Base-by-base conservation (phyloP, 1,284 basidiomycete genomes). In the Gomphus sp. region DNA sequence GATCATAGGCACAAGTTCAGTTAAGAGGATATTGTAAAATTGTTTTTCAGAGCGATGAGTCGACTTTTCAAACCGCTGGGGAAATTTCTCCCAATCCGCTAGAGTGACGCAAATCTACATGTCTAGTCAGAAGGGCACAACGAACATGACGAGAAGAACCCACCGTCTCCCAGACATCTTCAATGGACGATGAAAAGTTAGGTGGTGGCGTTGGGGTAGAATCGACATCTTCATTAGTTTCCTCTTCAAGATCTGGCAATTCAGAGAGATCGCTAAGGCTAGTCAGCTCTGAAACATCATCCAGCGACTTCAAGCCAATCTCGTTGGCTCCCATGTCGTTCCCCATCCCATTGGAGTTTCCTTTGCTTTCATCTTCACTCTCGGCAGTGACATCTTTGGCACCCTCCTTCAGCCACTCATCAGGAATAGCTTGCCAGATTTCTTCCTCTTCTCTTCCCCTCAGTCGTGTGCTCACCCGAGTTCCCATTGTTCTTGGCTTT, bases 121-220 rank as follows among this genome's bases (percentile, higher is more conserved):
- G 16, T 55, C 41, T 9, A 25, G 44, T 47, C 44, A 47, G 11
- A 22, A 47, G 44, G 22, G 31, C 50, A n/a, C 31, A 52, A 52
- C 28, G 8, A 47, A 22, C 10, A 25, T 11, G 8, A 25, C 9
- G 44, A 10, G 22, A 47, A 25, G 8, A 47, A 76, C 84, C 63
- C 61, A 91, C 89, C 65, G 87, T 87, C 72, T 93, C 89, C 91
- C 91, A 92, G 68, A 90, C 88, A 58, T 91, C 72, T 65, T 91
- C 87, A 62, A 79, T 79, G 4, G 73, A 74, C 2, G 78, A 79
- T 39, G 70, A 61, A 25, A 66, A 60, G 34, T 61, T 60, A 37
- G 59, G 53, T 31, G 18, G 10, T 7, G 44, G 44, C 4, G 58
- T 60, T 36, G 45, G 41, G 25, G 54, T 16, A 60, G 57, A 18